These are phyloP conservation scores for Russula emetica DNA, from an alignment of 768 basidiomycete species.

Conservation along the genomic window DNA sequence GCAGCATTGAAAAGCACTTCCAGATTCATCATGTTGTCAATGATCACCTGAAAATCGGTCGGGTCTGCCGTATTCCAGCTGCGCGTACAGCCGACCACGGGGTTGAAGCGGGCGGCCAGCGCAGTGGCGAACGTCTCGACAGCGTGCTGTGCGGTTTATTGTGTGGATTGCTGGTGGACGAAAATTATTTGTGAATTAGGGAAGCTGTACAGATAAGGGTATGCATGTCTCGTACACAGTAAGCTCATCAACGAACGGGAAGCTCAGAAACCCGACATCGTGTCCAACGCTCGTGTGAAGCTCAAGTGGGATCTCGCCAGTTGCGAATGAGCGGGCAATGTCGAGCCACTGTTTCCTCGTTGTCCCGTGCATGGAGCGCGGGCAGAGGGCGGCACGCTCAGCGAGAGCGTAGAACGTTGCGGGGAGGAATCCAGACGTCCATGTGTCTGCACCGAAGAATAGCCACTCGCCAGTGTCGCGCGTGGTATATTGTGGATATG, in stretches of 20 bases:
- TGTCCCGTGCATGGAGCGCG: slow-evolving; percentile 36
- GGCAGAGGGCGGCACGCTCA: slow-evolving; percentile 48
- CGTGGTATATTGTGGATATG: slow-evolving; percentile 60
- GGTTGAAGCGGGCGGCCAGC: slow-evolving; percentile 54
- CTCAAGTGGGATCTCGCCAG: slow-evolving; percentile 49
- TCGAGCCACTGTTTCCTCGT: slow-evolving; percentile 52
- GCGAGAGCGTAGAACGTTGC: slow-evolving; percentile 53
- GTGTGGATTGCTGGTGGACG: slow-evolving; percentile 45
- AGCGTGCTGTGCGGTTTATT: slow-evolving; percentile 54
- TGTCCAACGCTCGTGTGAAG: slow-evolving; percentile 50
- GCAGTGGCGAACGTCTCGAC: slow-evolving; percentile 55
- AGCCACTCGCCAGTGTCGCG: slow-evolving; percentile 49
- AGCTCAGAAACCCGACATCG: slow-evolving; percentile 69
- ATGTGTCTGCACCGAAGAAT: slow-evolving; percentile 51
- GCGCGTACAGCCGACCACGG: slow-evolving; percentile 62
- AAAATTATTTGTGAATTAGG: neutral
- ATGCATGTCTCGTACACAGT: slow-evolving; percentile 42
- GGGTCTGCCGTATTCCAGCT: slow-evolving; percentile 62
- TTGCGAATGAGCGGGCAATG: slow-evolving; percentile 33
- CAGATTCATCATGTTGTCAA: slow-evolving; percentile 72
- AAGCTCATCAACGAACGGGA: slow-evolving; percentile 62
- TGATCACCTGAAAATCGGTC: slow-evolving; percentile 63
- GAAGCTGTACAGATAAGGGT: neutral
- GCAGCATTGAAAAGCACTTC: slow-evolving; percentile 39
- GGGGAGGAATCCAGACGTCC: slow-evolving; percentile 65